Evolutionary conservation across 2,329 filamentous ascomycete species (phyloP), one percentile per base, ranked within the genome.

Genomic region (Fusarium sororula): DNA sequence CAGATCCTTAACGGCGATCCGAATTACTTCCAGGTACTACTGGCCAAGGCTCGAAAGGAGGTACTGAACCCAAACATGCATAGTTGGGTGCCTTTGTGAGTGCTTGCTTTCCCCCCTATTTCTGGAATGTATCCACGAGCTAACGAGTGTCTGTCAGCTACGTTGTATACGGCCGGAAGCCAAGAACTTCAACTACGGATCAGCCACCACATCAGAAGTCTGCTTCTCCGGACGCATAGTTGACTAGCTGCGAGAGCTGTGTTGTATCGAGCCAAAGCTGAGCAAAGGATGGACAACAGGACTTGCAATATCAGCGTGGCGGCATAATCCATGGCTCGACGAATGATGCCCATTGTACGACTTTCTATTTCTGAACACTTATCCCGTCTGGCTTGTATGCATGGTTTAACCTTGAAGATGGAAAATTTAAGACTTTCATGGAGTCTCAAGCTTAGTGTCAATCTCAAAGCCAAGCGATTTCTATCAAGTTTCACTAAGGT

Each of bases 1-100:
- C 71, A 77, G 53, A 78, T 77, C 10, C 57, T 78, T 7, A 56
- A 57, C 2, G 77, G 77, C 14, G 73, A 78, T 48, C 75, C 75
- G 4, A 48, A 54, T 3, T 75, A 77, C 50, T 77, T 77, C 60
- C 70, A 70, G 11, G 67, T 75, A 4, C 39, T 79, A 39, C 60
- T 78, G 20, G 67, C 75, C 20, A 72, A 63, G 37, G 77, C 73
- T 14, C 70, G 70, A 37, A 45, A 61, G 30, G 77, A 77, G 18
- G 75, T 78, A 4, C 14, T 74, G 20, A 67, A 75, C n/a, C 65
- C 65, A 17, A 67, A 61, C 12, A 78, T 78, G 61, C 76, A 79
- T 39, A 76, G 76, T 50, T 77, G 69, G 72, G 74, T 77, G 15
- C 75, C 76, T 2, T 79, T 77, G 73, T 78, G 68, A 56, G 73